These are phyloP conservation scores for Lavandula angustifolia DNA, from an alignment of 257 asterid species.

Conservation along the genomic window DNA sequence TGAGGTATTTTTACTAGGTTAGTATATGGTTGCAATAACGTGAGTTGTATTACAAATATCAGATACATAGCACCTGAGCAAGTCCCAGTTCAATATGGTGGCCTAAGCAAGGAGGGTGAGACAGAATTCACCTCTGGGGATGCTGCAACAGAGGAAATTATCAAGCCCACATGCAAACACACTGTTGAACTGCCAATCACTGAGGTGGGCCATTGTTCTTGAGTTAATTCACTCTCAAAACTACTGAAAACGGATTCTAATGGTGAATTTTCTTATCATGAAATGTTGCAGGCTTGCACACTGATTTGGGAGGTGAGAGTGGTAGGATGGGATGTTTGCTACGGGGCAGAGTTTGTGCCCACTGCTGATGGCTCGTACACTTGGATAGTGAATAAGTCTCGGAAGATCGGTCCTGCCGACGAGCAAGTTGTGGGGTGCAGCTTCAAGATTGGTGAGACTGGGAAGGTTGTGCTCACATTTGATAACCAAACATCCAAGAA, in stretches of 20 bases:
- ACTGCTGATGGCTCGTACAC: constrained; percentile 81
- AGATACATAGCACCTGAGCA: constrained; percentile 93
- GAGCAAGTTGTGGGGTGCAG: constrained; percentile 66
- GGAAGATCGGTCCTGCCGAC: constrained; percentile 64
- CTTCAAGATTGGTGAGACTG: constrained; percentile 68
- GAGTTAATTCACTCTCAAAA: neutral
- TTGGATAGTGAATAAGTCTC: constrained; percentile 67
- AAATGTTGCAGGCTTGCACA: constrained; percentile 52
- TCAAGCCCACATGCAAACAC: constrained; percentile 79
- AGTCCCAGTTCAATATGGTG: constrained; percentile 88
- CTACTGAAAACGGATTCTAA: neutral
- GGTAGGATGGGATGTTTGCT: constrained; percentile 75
- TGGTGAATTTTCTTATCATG: neutral
- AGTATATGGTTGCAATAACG: neutral
- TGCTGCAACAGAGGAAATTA: constrained; percentile 66
- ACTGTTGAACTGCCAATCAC: constrained; percentile 71
- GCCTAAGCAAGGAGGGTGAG: constrained; percentile 81
- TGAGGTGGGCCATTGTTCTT: constrained; percentile 52
- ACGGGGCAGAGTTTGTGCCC: constrained; percentile 90
- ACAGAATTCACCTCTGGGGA: constrained; percentile 68
- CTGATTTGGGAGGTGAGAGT: constrained; percentile 89
- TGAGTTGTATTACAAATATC: constrained; percentile 12
- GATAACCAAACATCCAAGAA: constrained; percentile 86
- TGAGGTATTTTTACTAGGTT: neutral
- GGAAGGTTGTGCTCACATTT: constrained; percentile 78